Base-by-base conservation (phyloP, 169 alveolate species). In the Cryptosporidium canis region DNA sequence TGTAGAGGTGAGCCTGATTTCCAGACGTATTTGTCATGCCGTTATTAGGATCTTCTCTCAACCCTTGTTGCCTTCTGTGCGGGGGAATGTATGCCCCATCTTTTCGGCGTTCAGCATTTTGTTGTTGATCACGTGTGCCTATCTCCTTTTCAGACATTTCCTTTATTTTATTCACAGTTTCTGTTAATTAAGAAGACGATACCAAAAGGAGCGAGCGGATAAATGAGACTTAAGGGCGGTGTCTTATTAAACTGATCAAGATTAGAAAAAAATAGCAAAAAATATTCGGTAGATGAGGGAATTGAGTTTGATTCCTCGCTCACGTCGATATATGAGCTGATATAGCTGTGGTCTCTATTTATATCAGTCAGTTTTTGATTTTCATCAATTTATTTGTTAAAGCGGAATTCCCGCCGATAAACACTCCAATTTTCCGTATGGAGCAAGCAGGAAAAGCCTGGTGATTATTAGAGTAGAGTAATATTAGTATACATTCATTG, bases 31-130 rank as follows among this genome's bases (percentile, higher is more conserved):
- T 61, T 8, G 61, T 11, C n/a, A 66, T 27, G 37, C 41, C 44
- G 27, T 18, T 16, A 37, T 77, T 77, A 16, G 87, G 24, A 58
- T 77, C 87, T 29, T 77, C 87, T 41, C 64, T 55, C 41, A 77
- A 55, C 24, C 64, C 58, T 39, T 58, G 72, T 14, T 77, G 87
- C 45, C 87, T 77, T 39, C 87, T 56, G 58, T 77, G 87, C 2
- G 87, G 87, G 47, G 87, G 87, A 41, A 77, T 77, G n/a, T 77
- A 77, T 9, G 87, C 64, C 29, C 77, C 87, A 44, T 43, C 55
- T 44, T 77, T 77, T 63, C 61, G 51, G 55, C 87, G 51, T 39
- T 55, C 87, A 21, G 53, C 56, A 77, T 43, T 63, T n/a, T 77
- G 87, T 31, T 70, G 64, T 77, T 58, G 61, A 61, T 77, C 71